Conservation (phyloP, 345 rosid genomes). For the Gossypium raimondii region DNA sequence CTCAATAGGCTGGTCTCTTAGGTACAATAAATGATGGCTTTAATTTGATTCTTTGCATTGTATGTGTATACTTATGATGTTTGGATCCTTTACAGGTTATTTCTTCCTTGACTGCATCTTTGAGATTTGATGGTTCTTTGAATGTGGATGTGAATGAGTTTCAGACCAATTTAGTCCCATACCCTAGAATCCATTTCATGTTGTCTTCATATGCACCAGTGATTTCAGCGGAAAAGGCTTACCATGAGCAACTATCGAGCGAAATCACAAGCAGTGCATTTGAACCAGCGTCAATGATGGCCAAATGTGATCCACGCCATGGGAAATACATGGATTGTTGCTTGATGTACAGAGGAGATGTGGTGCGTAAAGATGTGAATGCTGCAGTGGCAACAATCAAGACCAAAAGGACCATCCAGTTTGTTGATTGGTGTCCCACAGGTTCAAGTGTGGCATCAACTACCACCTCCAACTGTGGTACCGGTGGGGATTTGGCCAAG, state of each 20-base stretch:
- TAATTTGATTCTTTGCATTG: no score
- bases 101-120: no score
- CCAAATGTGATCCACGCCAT: constrained; percentile 69
- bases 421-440: constrained; percentile 60
- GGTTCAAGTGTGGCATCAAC: constrained; percentile 72
- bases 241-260: not conserved
- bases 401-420: constrained; percentile 68
- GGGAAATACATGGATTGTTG: constrained; percentile 83
- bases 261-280: not conserved
- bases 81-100: no score
- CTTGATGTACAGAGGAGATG: constrained; percentile 75
- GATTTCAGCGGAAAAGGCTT: not conserved
- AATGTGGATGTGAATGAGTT: no score
- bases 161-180: not conserved
- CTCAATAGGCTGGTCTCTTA: no score
- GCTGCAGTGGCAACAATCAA: constrained; percentile 72
- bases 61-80: no score
- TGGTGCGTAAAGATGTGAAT: constrained; percentile 70
- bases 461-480: constrained; percentile 62
- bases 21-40: no score
- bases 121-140: no score
- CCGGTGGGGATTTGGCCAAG: constrained; percentile 81
- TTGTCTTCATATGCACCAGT: not conserved
- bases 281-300: constrained; percentile 24
- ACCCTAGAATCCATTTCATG: not conserved